Percentiles rank a stretch among this genome's conserved stretches.
Conservation (phyloP, 768 basidiomycete genomes). For the Leccinum barrowsii region DNA sequence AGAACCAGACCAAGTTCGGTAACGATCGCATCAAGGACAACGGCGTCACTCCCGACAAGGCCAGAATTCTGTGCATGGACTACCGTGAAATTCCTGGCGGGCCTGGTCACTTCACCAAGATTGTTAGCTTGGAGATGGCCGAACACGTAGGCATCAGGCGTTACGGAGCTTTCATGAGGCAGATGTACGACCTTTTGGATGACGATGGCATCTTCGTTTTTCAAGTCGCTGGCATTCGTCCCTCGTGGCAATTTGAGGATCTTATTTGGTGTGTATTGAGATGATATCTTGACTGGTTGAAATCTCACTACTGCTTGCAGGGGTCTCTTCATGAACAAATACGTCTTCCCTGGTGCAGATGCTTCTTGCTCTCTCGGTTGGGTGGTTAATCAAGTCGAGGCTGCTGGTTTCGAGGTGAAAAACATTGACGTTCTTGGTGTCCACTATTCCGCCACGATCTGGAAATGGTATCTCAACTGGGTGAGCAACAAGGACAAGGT, state of each 20-base stretch:
- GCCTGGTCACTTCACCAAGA: constrained; percentile 81
- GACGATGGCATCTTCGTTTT: constrained; percentile 94
- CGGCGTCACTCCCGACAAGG: constrained; percentile 66
- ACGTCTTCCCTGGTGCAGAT: constrained; percentile 98
- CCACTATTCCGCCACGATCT: constrained; percentile 91
- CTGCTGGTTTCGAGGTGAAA: constrained; percentile 94
- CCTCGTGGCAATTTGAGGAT: constrained; percentile 98
- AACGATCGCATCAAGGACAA: constrained; percentile 83
- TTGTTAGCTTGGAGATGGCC: constrained; percentile 96
- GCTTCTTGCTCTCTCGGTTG: constrained; percentile 94
- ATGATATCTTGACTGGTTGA: too few species aligned
- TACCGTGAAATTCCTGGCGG: constrained; percentile 86
- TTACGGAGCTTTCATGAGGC: constrained; percentile 82
- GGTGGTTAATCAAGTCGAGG: constrained; percentile 86
- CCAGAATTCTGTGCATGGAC: constrained; percentile 89
- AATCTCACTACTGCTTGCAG: constrained; percentile 32
- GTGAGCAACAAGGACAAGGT: constrained; percentile 88
- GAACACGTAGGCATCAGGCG: constrained; percentile 98
- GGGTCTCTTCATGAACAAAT: constrained; percentile 98
- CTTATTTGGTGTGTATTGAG: constrained; percentile 69
- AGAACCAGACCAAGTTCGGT: constrained; percentile 91
- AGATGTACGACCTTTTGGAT: constrained; percentile 90
- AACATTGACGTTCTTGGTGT: constrained; percentile 95
- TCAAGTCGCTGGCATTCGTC: constrained; percentile 96
- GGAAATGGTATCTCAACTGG: constrained; percentile 98